phyloP scores from a whole-genome alignment of 2,329 filamentous ascomycete genomes.

The Colletotrichum acutatum region DNA sequence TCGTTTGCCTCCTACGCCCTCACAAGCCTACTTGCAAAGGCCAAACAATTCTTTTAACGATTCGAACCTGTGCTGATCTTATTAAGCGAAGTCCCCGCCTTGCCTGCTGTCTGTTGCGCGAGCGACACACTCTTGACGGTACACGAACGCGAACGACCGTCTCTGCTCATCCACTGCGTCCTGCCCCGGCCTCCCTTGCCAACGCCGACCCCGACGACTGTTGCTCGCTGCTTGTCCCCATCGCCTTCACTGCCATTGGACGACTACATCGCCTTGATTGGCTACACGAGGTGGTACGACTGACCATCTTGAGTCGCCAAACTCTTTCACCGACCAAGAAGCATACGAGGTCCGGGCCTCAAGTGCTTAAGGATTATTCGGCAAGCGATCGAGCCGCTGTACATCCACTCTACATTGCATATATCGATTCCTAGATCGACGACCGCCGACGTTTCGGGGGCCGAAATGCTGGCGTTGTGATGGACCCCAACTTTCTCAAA shows the following conservation, averaged over 20 bases:
- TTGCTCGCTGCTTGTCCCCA: constrained; percentile 7
- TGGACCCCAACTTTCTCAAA: constrained; percentile 51
- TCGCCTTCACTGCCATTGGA: constrained; percentile 10
- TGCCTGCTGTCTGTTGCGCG: neutral
- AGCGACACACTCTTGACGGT: constrained; percentile 6
- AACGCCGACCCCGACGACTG: constrained; percentile 16
- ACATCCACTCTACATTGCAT: neutral
- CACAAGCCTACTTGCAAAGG: neutral
- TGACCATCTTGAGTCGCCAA: constrained; percentile 8
- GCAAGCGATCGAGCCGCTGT: constrained; percentile 2
- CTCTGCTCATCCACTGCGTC: constrained; percentile 2
- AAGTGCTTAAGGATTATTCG: neutral
- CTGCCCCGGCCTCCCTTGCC: neutral
- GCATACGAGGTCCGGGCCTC: constrained; percentile 5
- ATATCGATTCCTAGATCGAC: constrained; percentile 34
- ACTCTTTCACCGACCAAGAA: neutral
- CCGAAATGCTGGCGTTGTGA: constrained; percentile 45
- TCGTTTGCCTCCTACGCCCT: neutral
- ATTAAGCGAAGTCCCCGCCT: constrained; percentile 11
- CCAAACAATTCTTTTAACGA: neutral
- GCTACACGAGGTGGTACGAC: constrained; percentile 29
- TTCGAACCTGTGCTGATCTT: constrained; percentile 20
- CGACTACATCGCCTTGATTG: neutral
- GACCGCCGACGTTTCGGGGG: constrained; percentile 46
- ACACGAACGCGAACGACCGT: constrained; percentile 4